A percentile compares a stretch with the other conserved stretches of the same genome.
These are phyloP conservation scores for Sechiopsis laciniata DNA, from an alignment of 306 rosid genomes.

Conservation along the genomic window DNA sequence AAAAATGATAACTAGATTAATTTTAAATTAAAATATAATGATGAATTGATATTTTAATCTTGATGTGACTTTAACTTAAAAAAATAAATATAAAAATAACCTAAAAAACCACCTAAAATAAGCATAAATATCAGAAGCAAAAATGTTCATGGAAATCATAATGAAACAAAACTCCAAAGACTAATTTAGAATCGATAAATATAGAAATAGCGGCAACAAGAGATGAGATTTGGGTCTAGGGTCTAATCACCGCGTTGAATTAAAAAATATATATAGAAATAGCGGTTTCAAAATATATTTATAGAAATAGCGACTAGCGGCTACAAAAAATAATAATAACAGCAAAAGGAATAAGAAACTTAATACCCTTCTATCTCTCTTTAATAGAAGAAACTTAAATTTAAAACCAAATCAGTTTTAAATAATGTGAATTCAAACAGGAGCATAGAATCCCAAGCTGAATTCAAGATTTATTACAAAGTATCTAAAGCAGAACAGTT, in stretches of 20 bases:
- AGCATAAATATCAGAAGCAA: no score
- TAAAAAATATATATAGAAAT: background rate
- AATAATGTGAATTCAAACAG: background rate
- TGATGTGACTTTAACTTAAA: no score
- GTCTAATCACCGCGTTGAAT: no score
- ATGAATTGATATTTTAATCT: no score
- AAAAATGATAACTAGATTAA: no score
- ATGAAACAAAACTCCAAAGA: no score
- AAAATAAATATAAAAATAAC: no score
- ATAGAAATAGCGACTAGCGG: background rate
- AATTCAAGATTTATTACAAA: slow-evolving; percentile 4
- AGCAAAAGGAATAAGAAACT: background rate
- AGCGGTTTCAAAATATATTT: background rate
- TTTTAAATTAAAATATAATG: no score
- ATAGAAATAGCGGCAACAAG: background rate
- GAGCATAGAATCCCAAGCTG: slow-evolving; percentile 3
- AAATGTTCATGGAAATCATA: no score
- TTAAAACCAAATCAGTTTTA: background rate
- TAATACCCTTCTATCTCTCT: background rate
- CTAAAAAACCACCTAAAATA: no score
- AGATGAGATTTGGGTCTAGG: no score
- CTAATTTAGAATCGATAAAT: background rate
- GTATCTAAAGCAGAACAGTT: background rate
- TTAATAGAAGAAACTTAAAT: background rate
- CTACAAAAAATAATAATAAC: background rate